Base-by-base conservation (phyloP, 768 basidiomycete genomes). In the Nidularia pulvinata region DNA sequence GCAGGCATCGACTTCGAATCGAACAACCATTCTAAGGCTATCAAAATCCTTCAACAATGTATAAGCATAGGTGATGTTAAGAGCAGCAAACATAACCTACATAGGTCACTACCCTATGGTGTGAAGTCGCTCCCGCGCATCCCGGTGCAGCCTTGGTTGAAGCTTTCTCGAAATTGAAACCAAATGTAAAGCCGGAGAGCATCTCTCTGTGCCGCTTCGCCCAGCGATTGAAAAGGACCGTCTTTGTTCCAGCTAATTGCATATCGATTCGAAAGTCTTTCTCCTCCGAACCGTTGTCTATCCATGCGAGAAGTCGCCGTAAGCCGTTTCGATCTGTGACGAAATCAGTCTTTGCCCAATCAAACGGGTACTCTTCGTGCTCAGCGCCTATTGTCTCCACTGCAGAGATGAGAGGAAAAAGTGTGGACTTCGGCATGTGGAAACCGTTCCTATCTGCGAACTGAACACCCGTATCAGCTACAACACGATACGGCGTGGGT, bases 261-360 rank as follows among this genome's bases (percentile, higher is more conserved):
- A 84, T 55, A 52, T 93, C 88, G 56, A 93, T 88, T 16, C 90
- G 73, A 61, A 91, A 93, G 51, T 82, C 78, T 7, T 65, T 68
- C 3, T 55, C 57, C 10, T 68, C 61, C 7, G 25, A 30, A 30
- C 67, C 68, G 25, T 67, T 71, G 14, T 61, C 63, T n/a, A 79
- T 72, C 84, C 83, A 88, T 25, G 83, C 73, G 19, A 84, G 60
- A 39, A 91, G 68, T 64, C 87, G 88, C 25, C 88, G 77, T 14
- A 90, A 68, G 25, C 73, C 74, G 59, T 89, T 90, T 32, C 89
- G 77, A 60, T 89, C 88, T 0, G 86, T 83, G 55, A 90, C 69
- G 49, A 78, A 65, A 48, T 79, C 75, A 43, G 82, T 69, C 4
- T 65, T 60, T 4, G 71, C 37, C 78, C 78, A 79, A 54, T 79